Conservation (phyloP, 192 early-diverging fungal species). For the Coemansia aciculifera region DNA sequence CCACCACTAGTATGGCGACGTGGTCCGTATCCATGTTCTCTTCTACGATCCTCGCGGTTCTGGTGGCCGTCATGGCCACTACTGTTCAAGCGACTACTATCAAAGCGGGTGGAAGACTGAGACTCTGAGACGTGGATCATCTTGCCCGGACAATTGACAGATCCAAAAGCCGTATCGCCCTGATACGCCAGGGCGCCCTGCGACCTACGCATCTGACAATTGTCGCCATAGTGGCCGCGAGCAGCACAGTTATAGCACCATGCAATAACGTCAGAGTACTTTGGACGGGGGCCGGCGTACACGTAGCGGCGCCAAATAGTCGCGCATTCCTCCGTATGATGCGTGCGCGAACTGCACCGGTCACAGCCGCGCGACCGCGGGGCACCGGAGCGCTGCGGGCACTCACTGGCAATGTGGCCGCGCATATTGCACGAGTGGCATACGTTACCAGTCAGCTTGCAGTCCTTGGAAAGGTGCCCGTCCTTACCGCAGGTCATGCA, state of each 20-base stretch:
- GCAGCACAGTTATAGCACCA: constrained; percentile 53
- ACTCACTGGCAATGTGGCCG: constrained; percentile 41
- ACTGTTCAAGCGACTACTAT: background rate
- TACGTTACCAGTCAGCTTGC: constrained; percentile 39
- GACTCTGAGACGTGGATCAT: constrained; percentile 10
- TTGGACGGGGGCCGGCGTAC: constrained; percentile 14
- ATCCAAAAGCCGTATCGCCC: constrained; percentile 32
- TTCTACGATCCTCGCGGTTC: constrained; percentile 20
- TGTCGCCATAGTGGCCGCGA: constrained; percentile 47
- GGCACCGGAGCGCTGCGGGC: constrained; percentile 27
- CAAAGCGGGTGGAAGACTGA: background rate
- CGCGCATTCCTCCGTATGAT: constrained; percentile 49
- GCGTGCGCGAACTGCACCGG: constrained; percentile 25
- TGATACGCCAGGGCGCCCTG: constrained; percentile 18
- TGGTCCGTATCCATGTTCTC: constrained; percentile 9
- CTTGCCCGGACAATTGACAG: constrained; percentile 34
- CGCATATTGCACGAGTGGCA: constrained; percentile 54
- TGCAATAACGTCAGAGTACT: constrained; percentile 27
- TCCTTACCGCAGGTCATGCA: constrained; percentile 46
- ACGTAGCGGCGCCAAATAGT: constrained; percentile 52
- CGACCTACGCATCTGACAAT: constrained; percentile 19
- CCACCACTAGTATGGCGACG: background rate
- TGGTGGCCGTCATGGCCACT: constrained; percentile 1
- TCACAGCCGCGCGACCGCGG: constrained; percentile 12
- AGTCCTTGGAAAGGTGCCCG: constrained; percentile 39